phyloP scores from a whole-genome alignment of 192 early-diverging fungal genomes.

The Podila epigama region DNA sequence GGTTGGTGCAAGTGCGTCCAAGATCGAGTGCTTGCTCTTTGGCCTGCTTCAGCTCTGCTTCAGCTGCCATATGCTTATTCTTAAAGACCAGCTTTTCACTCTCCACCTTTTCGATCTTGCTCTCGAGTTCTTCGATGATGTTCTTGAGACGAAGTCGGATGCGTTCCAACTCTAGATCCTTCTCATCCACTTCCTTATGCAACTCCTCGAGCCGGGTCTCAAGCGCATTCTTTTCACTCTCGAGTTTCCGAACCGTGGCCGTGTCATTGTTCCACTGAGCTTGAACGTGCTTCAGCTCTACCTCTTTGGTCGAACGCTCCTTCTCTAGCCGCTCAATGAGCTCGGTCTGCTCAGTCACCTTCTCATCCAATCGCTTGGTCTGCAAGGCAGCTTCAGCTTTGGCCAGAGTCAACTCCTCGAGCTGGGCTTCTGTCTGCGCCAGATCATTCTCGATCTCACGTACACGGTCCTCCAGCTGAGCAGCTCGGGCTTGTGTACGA shows the following conservation, averaged over 20 bases:
- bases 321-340: conserved; percentile 31
- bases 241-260: conserved; percentile 20
- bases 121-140: conserved; percentile 42
- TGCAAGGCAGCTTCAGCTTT: conserved; percentile 33
- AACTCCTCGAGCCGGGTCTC: conserved; percentile 68
- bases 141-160: conserved; percentile 45
- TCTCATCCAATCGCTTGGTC: conserved; percentile 32
- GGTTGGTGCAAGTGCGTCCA: conserved; percentile 38
- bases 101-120: conserved; percentile 43
- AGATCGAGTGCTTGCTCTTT: conserved; percentile 36
- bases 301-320: conserved; percentile 34
- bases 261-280: conserved; percentile 22
- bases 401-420: conserved; percentile 54
- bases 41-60: conserved; percentile 43
- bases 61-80: conserved; percentile 46
- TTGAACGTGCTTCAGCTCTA: conserved; percentile 30
- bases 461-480: conserved; percentile 69
- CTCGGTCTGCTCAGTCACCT: conserved; percentile 12
- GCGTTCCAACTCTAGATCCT: conserved; percentile 69
- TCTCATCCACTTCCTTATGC: conserved; percentile 67
- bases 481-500: conserved; percentile 78
- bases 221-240: conserved; percentile 56
- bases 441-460: conserved; percentile 66
- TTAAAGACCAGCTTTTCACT: conserved; percentile 37
- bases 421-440: conserved; percentile 75